These are phyloP conservation scores for Termitomyces sp. DNA, from an alignment of 768 basidiomycete genomes.

Conservation along the genomic window DNA sequence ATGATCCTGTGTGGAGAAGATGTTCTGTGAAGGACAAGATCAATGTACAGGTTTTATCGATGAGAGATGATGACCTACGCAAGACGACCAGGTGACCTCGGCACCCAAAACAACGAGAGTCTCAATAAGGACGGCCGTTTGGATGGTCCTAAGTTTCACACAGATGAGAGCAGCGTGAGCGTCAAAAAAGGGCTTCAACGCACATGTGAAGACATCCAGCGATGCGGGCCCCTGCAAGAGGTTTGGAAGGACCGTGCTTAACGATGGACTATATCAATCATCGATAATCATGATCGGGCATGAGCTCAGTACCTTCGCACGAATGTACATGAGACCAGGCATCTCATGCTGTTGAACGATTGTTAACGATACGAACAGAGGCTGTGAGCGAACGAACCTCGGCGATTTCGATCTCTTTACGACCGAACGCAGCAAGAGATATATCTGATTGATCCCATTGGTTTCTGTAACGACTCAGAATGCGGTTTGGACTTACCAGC, in stretches of 20 bases:
- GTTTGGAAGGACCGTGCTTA: constrained; percentile 78
- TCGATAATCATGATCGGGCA: constrained; percentile 8
- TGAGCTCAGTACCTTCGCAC: constrained; percentile 59
- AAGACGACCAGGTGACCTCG: constrained; percentile 98
- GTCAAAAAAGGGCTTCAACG: constrained; percentile 16
- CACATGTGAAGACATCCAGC: constrained; percentile 98
- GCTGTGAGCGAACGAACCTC: constrained; percentile 53
- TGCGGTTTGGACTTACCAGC: constrained; percentile 48
- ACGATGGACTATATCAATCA: constrained; percentile 19
- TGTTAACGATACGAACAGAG: constrained; percentile 8
- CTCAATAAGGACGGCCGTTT: constrained; percentile 98
- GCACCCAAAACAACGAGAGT: constrained; percentile 94
- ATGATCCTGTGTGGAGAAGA: constrained; percentile 99
- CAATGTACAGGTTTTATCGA: neutral
- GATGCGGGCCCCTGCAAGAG: constrained; percentile 91
- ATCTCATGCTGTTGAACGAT: constrained; percentile 66
- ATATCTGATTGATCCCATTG: constrained; percentile 47
- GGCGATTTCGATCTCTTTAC: constrained; percentile 99
- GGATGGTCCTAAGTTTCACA: constrained; percentile 74
- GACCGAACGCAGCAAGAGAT: constrained; percentile 98
- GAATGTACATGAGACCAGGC: constrained; percentile 94
- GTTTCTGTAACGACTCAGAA: neutral
- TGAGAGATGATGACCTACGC: constrained; percentile 46
- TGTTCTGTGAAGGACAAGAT: constrained; percentile 56
- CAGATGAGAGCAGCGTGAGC: constrained; percentile 2